Conservation (phyloP, 306 rosid species). For the Corylus avellana region DNA sequence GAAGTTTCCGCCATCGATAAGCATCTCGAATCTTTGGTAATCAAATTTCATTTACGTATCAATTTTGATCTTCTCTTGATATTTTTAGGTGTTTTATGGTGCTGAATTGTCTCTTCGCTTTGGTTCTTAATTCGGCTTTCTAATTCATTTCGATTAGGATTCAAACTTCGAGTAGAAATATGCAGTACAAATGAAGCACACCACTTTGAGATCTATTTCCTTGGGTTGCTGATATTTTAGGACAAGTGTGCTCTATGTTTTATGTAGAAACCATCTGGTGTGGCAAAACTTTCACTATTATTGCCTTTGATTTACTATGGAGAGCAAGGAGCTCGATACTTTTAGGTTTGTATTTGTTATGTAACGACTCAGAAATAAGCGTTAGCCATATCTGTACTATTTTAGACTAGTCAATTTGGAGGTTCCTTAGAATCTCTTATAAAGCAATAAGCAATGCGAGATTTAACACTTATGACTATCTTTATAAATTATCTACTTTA, state of each 20-base stretch:
- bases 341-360: background rate
- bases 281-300: background rate
- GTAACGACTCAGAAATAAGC: background rate
- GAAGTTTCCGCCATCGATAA: conserved; percentile 70
- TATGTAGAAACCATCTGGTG: background rate
- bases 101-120: background rate
- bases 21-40: conserved; percentile 61
- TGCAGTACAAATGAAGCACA: background rate
- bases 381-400: too few relatives aligned
- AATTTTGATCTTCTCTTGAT: background rate
- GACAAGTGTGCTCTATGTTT: background rate
- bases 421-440: too few relatives aligned
- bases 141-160: background rate
- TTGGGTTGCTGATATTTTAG: background rate
- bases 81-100: background rate
- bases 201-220: background rate
- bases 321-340: background rate
- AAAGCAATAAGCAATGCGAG: too few relatives aligned
- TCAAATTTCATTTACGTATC: background rate
- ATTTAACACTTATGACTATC: too few relatives aligned
- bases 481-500: too few relatives aligned
- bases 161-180: background rate
- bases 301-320: background rate
- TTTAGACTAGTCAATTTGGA: too few relatives aligned
- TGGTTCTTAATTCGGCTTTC: background rate